These are phyloP conservation scores for Afroboletus lepidellus DNA, from an alignment of 1,284 basidiomycete species.

Conservation along the genomic window DNA sequence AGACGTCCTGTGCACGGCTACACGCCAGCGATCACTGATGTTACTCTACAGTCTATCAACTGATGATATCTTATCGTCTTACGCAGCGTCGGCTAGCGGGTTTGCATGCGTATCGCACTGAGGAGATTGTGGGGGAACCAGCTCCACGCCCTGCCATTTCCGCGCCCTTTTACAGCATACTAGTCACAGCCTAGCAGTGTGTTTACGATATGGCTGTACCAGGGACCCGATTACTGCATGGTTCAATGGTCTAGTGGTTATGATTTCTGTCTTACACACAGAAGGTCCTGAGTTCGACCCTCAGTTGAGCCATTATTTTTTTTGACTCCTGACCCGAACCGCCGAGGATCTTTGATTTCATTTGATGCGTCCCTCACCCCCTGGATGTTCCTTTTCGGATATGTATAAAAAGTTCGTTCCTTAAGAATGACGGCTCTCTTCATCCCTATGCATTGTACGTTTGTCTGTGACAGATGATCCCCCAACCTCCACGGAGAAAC, in stretches of 20 bases:
- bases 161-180: too few relatives aligned
- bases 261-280: conserved; percentile 64
- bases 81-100: neutral
- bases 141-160: neutral
- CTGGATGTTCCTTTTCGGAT: too few relatives aligned
- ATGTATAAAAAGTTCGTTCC: too few relatives aligned
- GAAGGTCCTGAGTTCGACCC: conserved; percentile 66
- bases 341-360: neutral
- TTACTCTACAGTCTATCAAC: neutral
- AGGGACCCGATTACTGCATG: conserved; percentile 6
- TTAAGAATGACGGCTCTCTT: too few relatives aligned
- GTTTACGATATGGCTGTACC: too few relatives aligned
- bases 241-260: conserved; percentile 59
- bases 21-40: neutral
- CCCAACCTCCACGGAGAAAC: neutral
- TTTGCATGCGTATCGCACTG: neutral
- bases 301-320: conserved; percentile 48
- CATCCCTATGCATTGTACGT: too few relatives aligned
- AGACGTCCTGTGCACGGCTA: neutral
- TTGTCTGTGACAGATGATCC: neutral
- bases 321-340: neutral
- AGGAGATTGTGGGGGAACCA: neutral
- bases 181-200: neutral
- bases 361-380: neutral
- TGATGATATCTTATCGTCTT: conserved; percentile 2